A percentile compares a stretch with the other conserved stretches of the same genome.
phyloP scores from a whole-genome alignment of 495 filamentous ascomycete species.

The Glonium stellatum region DNA sequence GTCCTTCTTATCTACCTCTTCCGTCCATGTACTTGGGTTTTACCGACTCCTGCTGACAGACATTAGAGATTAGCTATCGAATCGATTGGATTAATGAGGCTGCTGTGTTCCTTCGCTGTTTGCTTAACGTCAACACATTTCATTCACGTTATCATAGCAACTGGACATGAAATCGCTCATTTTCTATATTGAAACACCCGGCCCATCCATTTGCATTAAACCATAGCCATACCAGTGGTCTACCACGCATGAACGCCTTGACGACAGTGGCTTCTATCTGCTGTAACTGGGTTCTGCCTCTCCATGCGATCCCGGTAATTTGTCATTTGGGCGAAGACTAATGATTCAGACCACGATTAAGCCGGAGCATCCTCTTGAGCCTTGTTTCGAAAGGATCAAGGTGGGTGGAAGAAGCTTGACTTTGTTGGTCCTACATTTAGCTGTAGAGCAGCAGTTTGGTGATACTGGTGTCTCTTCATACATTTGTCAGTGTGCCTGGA shows the following conservation, averaged over 20 bases:
- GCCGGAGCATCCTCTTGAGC: slow-evolving; percentile 85
- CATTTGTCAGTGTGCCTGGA: too few species aligned
- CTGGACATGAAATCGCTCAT: neutral
- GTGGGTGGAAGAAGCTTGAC: slow-evolving; percentile 86
- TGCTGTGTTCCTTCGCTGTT: neutral
- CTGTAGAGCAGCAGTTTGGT: neutral
- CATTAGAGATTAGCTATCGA: neutral
- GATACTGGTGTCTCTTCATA: neutral
- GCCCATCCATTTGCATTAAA: neutral
- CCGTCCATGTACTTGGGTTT: too few species aligned
- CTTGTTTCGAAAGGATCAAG: slow-evolving; percentile 63
- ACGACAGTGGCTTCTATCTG: slow-evolving; percentile 42
- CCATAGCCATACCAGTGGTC: neutral
- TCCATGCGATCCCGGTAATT: slow-evolving; percentile 24
- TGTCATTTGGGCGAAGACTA: slow-evolving; percentile 45
- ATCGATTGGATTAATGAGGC: neutral
- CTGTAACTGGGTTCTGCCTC: slow-evolving; percentile 26
- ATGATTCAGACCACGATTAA: slow-evolving; percentile 73
- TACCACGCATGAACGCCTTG: slow-evolving; percentile 39
- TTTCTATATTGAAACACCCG: neutral
- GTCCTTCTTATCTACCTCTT: neutral
- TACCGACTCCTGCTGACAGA: too few species aligned
- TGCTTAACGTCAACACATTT: neutral
- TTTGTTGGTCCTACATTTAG: slow-evolving; percentile 62
- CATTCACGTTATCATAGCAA: too few species aligned